Base-by-base conservation (phyloP, 169 alveolate genomes). In the Eimeria falciformis region DNA sequence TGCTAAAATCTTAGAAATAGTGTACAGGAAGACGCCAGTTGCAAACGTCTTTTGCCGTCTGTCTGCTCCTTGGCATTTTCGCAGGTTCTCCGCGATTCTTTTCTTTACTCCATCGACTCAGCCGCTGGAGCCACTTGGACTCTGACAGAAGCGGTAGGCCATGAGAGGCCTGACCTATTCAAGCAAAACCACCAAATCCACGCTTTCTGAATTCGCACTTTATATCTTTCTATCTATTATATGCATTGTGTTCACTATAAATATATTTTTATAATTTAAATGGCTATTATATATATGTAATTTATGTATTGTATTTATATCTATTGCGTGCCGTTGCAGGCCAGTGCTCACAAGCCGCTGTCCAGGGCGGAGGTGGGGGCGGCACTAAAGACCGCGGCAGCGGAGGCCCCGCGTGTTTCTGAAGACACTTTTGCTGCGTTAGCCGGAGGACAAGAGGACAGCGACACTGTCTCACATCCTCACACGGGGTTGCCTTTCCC, bases 401-500 rank as follows among this genome's bases (percentile, higher is more conserved):
- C 79, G 2, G 83, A 14, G 14, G 83, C 33, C 62, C 83, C 83
- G 5, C 53, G 37, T 9, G 50, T 18, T 29, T 43, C 23, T 9
- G 29, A 43, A n/a, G 40, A n/a, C 37, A 29, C 75, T 25, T 4
- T 6, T 62, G 37, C 43, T 62, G 75, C 27, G 6, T n/a, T 25
- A 5, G 12, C 83, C 1, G 83, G 50, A 40, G 83, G 50, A 71
- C n/a, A 14, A 9, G 78, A 40, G 11, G 17, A 58, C 58, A 40
- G 62, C 58, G 29, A 21, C 9, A 71, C 56, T 5, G 58, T 71
- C 37, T 58, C 56, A 56, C 83, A 71, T n/a, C 83, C 83, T 14
- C 83, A 71, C 83, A 71, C 83, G 21, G 83, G 83, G 21, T 3
- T 71, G 27, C 83, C 83, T 12, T 21, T 71, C 6, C 83, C 83